phyloP scores from a whole-genome alignment of 495 filamentous ascomycete genomes.

The Aspergillus cristatus region DNA sequence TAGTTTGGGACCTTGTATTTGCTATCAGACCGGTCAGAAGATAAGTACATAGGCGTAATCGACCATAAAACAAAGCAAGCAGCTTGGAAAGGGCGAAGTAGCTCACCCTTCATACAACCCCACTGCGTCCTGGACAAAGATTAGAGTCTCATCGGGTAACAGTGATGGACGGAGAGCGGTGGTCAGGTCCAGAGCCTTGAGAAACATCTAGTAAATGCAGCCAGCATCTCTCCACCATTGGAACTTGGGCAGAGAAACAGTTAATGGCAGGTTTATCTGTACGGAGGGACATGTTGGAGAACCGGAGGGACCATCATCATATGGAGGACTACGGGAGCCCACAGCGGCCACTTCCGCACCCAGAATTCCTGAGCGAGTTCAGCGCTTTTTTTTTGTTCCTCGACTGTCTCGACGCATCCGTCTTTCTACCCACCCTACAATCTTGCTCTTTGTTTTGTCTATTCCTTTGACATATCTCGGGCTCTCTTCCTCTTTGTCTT shows the following conservation, averaged over 20 bases:
- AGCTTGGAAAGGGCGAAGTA: background rate
- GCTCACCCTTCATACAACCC: slow-evolving; percentile 94
- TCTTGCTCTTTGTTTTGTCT: no score
- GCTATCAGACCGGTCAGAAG: slow-evolving; percentile 33
- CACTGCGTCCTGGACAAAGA: slow-evolving; percentile 96
- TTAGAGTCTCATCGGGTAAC: slow-evolving; percentile 77
- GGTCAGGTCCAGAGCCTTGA: slow-evolving; percentile 89
- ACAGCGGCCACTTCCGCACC: no score
- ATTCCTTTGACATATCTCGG: no score
- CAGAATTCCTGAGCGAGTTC: no score
- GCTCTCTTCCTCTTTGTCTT: no score
- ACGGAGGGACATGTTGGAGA: no score
- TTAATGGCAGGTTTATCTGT: background rate
- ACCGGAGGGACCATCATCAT: no score
- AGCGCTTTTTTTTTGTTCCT: no score
- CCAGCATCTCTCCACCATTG: slow-evolving; percentile 30
- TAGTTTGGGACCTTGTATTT: slow-evolving; percentile 93
- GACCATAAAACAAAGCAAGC: background rate
- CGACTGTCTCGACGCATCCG: no score
- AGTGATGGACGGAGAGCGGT: slow-evolving; percentile 87
- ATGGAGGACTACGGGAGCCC: no score
- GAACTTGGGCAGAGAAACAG: slow-evolving; percentile 1
- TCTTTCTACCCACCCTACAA: no score
- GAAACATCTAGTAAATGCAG: slow-evolving; percentile 66
- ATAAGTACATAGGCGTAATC: background rate